Base-by-base conservation (phyloP, 2,329 filamentous ascomycete species). In the Allantophomopsis lycopodina region DNA sequence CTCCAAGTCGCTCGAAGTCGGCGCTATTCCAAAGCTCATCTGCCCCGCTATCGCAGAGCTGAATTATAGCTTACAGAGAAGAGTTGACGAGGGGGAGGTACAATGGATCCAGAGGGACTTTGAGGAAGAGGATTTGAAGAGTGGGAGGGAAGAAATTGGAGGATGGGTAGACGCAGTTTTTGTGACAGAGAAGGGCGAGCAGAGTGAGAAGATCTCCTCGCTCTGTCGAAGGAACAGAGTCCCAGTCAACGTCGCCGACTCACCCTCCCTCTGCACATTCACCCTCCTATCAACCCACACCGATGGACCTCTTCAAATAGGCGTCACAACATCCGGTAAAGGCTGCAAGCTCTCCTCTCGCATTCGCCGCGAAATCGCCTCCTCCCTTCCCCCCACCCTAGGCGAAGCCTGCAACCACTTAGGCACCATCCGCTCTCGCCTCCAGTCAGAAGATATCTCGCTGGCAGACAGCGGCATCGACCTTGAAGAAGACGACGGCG, bases 321-420 rank as follows among this genome's bases (percentile, higher is more conserved):
- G 91, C 45, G 83, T 98, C 42, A 96, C 91, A 3, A 96, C 91
- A 1, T 95, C 93, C 42, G 89, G 91, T 15, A 80, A 83, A 50
- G 91, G 91, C 2, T 96, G 91, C 65, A 95, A 94, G 60, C 72
- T 98, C 21, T 85, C 91, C 5, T 85, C 86, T 8, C 73, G 91
- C 18, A 85, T 98, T 51, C 76, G 88, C 13, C 74, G 91, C 41
- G 91, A 96, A 53, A 83, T 98, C 44, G 83, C 85, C 2, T 73
- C 87, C 1, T 76, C 78, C 0, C 67, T 98, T 3, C 91, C 91
- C 0, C 57, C 67, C 2, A 71, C 82, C 14, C 69, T 96, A 5
- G 91, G 91, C 5, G 58, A 61, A 15, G 86, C 89, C 0, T 87
- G 93, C 33, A 74, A 78, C 32, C 72, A 81, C 39, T 63, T 98